These are phyloP conservation scores for Cercospora beticola DNA, from an alignment of 2,329 filamentous ascomycete species.

Conservation along the genomic window DNA sequence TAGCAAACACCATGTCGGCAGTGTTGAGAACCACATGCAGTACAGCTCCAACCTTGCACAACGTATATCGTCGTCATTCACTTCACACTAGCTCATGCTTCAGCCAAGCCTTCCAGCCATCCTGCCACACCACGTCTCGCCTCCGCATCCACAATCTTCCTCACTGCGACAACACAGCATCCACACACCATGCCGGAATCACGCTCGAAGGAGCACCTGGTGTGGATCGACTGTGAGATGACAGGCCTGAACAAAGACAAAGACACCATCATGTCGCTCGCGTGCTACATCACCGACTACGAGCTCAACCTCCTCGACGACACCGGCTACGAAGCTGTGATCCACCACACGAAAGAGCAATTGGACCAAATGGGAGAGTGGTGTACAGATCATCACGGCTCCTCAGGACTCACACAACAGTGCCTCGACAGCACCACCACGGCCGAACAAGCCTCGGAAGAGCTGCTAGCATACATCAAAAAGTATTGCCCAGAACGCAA, in stretches of 20 bases:
- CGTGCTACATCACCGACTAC: slow-evolving; percentile 66
- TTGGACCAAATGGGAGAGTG: slow-evolving; percentile 83
- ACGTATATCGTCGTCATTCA: background rate
- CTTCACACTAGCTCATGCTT: background rate
- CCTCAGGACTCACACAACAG: slow-evolving; percentile 76
- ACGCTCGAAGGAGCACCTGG: slow-evolving; percentile 64
- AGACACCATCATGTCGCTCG: slow-evolving; percentile 29
- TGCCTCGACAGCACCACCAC: slow-evolving; percentile 73
- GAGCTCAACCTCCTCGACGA: slow-evolving; percentile 74
- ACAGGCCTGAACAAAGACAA: slow-evolving; percentile 66
- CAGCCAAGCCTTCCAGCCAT: background rate
- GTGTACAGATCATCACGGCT: slow-evolving; percentile 78
- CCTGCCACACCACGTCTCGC: background rate
- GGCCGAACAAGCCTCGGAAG: slow-evolving; percentile 67
- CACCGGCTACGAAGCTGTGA: slow-evolving; percentile 73
- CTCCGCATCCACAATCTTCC: background rate
- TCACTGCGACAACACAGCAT: background rate
- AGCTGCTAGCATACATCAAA: slow-evolving; percentile 75
- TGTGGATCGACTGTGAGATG: slow-evolving; percentile 96
- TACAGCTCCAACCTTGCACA: background rate
- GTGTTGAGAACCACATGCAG: background rate
- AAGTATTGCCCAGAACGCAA: slow-evolving; percentile 65
- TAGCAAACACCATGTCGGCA: background rate
- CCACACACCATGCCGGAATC: slow-evolving; percentile 42
- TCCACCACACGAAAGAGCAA: slow-evolving; percentile 69